A percentile compares a stretch with the other conserved stretches of the same genome.
Evolutionary conservation across 116 monocot species (phyloP).

Genomic region (Dioscorea cayenensis): DNA sequence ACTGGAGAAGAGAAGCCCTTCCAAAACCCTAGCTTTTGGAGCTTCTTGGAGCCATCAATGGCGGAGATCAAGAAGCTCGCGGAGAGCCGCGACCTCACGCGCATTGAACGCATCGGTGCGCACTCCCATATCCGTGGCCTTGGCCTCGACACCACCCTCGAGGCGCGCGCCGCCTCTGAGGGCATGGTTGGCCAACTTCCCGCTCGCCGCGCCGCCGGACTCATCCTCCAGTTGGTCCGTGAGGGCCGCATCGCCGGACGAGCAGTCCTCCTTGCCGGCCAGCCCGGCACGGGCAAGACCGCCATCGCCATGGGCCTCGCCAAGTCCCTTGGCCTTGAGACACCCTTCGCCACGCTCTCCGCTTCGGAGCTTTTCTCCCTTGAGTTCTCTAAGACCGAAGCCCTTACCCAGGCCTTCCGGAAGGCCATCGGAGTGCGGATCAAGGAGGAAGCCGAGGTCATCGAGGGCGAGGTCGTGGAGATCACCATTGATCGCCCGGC

Average conservation of each 20-base stretch:
- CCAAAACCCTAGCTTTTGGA: too few relatives aligned
- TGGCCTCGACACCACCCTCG: conserved; percentile 69
- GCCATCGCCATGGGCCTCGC: conserved; percentile 95
- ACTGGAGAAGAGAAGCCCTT: too few relatives aligned
- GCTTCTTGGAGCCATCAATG: not conserved
- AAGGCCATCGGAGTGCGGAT: conserved; percentile 83
- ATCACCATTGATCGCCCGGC: conserved; percentile 78
- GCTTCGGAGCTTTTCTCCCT: conserved; percentile 90
- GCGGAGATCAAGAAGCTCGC: conserved; percentile 82
- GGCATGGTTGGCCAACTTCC: conserved; percentile 91
- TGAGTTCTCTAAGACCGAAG: conserved; percentile 93
- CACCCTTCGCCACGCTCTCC: conserved; percentile 74
- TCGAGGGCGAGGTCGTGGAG: conserved; percentile 97
- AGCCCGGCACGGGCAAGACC: conserved; percentile 96
- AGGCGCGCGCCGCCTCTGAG: conserved; percentile 71
- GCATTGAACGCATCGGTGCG: conserved; percentile 95
- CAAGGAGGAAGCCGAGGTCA: conserved; percentile 96
- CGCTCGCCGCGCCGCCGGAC: conserved; percentile 74
- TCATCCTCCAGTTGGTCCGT: conserved; percentile 75
- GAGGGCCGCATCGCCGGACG: conserved; percentile 88
- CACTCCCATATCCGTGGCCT: conserved; percentile 98
- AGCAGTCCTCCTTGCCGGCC: conserved; percentile 84
- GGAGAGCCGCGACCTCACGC: conserved; percentile 81
- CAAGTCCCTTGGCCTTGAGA: conserved; percentile 85
- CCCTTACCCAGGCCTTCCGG: conserved; percentile 88